Evolutionary conservation across 257 asterid genomes (phyloP), one percentile per base, ranked within the genome.

Genomic region (Jacaranda copaia): DNA sequence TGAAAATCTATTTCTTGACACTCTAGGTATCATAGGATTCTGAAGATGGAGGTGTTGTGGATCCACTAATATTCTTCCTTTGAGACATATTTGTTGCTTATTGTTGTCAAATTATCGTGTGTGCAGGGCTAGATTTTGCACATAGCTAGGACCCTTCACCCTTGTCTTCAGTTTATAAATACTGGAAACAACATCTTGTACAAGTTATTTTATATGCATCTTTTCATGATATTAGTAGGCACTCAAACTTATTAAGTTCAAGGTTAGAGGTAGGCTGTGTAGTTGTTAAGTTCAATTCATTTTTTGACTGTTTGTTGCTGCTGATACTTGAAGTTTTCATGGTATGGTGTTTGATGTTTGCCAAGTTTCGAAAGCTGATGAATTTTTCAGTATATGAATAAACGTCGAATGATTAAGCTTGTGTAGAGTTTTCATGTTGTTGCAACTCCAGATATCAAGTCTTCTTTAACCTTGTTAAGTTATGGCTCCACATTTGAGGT

Each of bases 21-120:
- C 63, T 74, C 51, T 62, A 48, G 62, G 58, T 7, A 56, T 40
- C 38, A 40, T 65, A 7, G 70, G 12, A 6, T 63, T 59, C 48
- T 52, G 19, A 52, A 52, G 46, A 42, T 51, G 57, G 32, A 25
- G 32, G 32, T 25, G 32, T 25, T 25, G 32, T 25, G 32, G 19
- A 5, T 55, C 46, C 46, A 18, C 46, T 62, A 39, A 19, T 16
- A 10, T 53, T 49, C 61, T 62, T 38, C 0, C 36, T 18, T 36
- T 43, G 38, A 40, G 57, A 18, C 36, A 18, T 48, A 2, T 9
- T 66, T 13, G 18, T 32, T 3, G 18, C 9, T 6, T 3, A 6
- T 38, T 5, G 19, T 2, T 36, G 20, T 36, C 42, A 60, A 25
- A 52, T 1, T 62, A 62, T 13, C 36, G 11, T 8, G 19, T 1